Conservation (phyloP, 2,329 filamentous ascomycete species). For the Leptoxyphium fumago region DNA sequence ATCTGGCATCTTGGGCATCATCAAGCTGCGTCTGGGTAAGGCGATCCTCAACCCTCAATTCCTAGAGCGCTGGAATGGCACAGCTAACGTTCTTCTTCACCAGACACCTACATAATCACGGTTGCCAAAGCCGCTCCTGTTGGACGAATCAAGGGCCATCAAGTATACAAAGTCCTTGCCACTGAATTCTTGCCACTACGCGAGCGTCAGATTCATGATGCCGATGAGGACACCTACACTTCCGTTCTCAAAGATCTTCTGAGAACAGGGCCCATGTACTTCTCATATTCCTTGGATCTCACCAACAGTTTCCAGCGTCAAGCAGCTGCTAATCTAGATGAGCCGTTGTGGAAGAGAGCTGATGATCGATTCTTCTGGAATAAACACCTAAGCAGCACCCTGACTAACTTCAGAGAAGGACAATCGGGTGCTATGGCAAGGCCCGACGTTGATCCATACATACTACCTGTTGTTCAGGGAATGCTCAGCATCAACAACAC, state of each 20-base stretch:
- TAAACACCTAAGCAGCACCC: conserved; percentile 73
- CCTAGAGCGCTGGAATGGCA: conserved; percentile 2
- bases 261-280: conserved; percentile 82
- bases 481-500: conserved; percentile 87
- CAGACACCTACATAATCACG: conserved; percentile 91
- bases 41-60: conserved; percentile 6
- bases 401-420: conserved; percentile 73
- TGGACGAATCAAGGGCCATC: conserved; percentile 84
- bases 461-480: conserved; percentile 88
- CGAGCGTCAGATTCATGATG: conserved; percentile 79
- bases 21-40: conserved; percentile 80
- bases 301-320: conserved; percentile 96
- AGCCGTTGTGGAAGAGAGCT: conserved; percentile 76
- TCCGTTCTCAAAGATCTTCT: conserved; percentile 67
- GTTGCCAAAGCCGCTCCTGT: conserved; percentile 90
- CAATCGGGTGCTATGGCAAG: conserved; percentile 48
- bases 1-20: conserved; percentile 83
- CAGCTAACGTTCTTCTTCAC: conserved; percentile 14
- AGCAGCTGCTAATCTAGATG: conserved; percentile 53
- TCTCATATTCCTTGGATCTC: conserved; percentile 91
- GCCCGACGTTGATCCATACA: conserved; percentile 72
- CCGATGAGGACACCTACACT: conserved; percentile 88
- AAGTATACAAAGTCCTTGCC: conserved; percentile 82
- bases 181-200: conserved; percentile 90
- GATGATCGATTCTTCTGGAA: conserved; percentile 99